Base-by-base conservation (phyloP, 768 basidiomycete species). In the Naganishia onofrii region DNA sequence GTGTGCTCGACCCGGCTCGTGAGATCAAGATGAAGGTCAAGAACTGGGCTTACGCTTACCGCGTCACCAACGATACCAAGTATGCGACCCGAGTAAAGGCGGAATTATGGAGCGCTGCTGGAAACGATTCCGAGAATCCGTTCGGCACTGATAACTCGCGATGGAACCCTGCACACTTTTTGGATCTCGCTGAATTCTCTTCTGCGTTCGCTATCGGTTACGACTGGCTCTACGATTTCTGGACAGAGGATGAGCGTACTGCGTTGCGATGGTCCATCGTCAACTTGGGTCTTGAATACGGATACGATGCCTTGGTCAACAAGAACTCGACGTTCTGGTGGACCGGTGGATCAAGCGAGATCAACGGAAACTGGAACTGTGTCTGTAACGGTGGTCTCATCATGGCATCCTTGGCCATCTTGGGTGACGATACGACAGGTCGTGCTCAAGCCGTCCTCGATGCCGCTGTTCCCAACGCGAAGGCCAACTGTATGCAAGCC, bases 351-450 rank as follows among this genome's bases (percentile, higher is more conserved):
- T 66, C 69, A n/a, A 73, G 52, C 46, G 70, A 67, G 31, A 73
- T 86, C 55, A 85, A 85, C 71, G 95, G 95, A 23, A 99, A 98
- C 84, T 99, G 96, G 96, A 99, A 99, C 80, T 97, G 95, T 80
- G 83, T 84, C 68, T 93, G 89, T 84, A 98, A 97, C 80, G 86
- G 87, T 56, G 96, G 96, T 69, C 83, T 98, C 72, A 92, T 90
- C 23, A 80, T 97, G 78, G 96, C 86, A 55, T 87, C 96, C 0
- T 88, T 99, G 69, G 93, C 96, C 38, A 93, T 99, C 76, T 83
- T 93, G 17, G 88, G 85, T 36, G 72, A 72, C 63, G 81, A 80
- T 91, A 94, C 74, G 89, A 89, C 89, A 7, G 90, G 91, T 42
- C 83, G 82, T 56, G 90, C 95, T 0, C 75, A 83, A 68, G 82